Conservation (phyloP, 768 basidiomycete genomes). For the Pulveroboletus sp. region DNA sequence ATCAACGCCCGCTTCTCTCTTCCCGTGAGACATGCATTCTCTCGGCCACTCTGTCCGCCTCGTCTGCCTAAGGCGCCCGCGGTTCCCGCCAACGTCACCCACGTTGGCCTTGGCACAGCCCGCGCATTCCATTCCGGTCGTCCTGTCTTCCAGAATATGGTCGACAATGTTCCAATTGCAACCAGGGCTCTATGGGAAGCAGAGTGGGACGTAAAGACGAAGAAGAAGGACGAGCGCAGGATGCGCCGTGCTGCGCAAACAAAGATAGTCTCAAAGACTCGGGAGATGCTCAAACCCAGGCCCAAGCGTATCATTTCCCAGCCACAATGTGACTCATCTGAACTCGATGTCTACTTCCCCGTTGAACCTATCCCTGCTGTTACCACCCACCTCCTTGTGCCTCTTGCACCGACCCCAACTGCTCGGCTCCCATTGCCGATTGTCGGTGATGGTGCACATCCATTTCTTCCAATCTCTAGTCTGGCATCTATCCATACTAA, state of each 20-base stretch:
- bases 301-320: slow-evolving; percentile 4
- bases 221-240: slow-evolving; percentile 37
- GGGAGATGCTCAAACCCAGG: slow-evolving; percentile 30
- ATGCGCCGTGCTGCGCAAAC: slow-evolving; percentile 23
- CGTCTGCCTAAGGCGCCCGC: slow-evolving; percentile 56
- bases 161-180: slow-evolving; percentile 75
- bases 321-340: slow-evolving; percentile 28
- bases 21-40: slow-evolving; percentile 50
- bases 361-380: slow-evolving; percentile 35
- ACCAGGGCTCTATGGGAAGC: slow-evolving; percentile 71
- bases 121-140: slow-evolving; percentile 71
- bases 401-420: slow-evolving; percentile 72
- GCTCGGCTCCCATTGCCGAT: slow-evolving; percentile 55
- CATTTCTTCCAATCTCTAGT: slow-evolving; percentile 51
- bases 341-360: slow-evolving; percentile 64
- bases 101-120: slow-evolving; percentile 73
- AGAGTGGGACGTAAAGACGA: slow-evolving; percentile 59
- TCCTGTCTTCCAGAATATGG: slow-evolving; percentile 75
- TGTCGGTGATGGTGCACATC: slow-evolving; percentile 18
- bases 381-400: slow-evolving; percentile 67
- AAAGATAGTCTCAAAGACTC: slow-evolving; percentile 16
- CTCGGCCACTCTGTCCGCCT: slow-evolving; percentile 40
- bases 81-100: slow-evolving; percentile 49
- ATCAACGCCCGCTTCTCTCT: slow-evolving; percentile 59
- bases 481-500: slow-evolving; percentile 49